Evolutionary conservation across 2,329 filamentous ascomycete species (phyloP), one percentile per base, ranked within the genome.

Genomic region (Rhynchosporium graminicola): DNA sequence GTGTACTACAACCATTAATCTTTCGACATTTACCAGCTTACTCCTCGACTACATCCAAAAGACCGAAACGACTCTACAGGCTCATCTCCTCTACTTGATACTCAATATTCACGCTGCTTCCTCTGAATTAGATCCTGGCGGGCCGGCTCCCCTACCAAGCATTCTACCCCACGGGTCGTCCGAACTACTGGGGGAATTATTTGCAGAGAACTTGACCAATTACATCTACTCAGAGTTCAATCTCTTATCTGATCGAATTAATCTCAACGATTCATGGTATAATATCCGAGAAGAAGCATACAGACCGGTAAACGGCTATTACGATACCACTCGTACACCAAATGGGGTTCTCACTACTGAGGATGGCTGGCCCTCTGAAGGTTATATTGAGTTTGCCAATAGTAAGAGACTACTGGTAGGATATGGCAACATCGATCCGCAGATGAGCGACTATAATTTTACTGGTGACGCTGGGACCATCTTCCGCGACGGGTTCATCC

Each of bases 341-440:
- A 62, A 69, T 50, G 65, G 74, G 3, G 76, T 77, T 20, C 68
- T 73, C 7, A 78, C 77, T 26, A 87, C 85, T 0, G 70, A 77
- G 0, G 79, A 86, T 73, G 87, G 87, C 10, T 89, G 87, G 87
- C 87, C 87, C 0, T 82, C 80, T n/a, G 81, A 84, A 67, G 78
- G 80, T 26, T 86, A 80, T 67, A 73, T 87, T 40, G 83, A 86
- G 66, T 78, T 87, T 50, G 76, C 77, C 1, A 75, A 79, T 52
- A 77, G 78, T n/a, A 80, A 80, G 66, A 78, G 86, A 38, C 67
- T 88, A 2, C 69, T 89, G 2, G 72, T 83, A 8, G 79, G 80
- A 43, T 86, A 83, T 70, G 85, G 85, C 1, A 76, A 71, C 0
- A 72, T 88, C 4, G 85, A 87, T 70, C 74, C 82, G 2, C 82